A percentile compares a stretch with the other conserved stretches of the same genome.
These are phyloP conservation scores for Neoscytalidium dimidiatum DNA, from an alignment of 2,329 filamentous ascomycete species.

Conservation along the genomic window DNA sequence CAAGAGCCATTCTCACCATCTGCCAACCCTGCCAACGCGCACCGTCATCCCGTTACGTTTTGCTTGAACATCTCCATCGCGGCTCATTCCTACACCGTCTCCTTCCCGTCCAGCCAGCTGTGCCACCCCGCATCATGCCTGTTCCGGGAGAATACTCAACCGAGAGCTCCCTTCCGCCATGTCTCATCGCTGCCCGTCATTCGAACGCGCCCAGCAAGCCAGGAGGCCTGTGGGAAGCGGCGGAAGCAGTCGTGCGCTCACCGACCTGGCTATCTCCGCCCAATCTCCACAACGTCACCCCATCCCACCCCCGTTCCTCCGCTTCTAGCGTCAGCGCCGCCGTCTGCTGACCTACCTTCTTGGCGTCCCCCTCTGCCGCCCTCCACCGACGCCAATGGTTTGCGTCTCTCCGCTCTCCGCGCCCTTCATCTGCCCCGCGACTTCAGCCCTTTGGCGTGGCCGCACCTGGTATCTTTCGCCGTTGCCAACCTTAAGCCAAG, in stretches of 20 bases:
- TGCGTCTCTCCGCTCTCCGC: neutral
- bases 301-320: neutral
- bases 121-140: too few species aligned
- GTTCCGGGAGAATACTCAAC: neutral
- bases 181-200: neutral
- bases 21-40: too few species aligned
- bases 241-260: neutral
- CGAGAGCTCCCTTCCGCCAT: neutral
- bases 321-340: neutral
- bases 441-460: neutral
- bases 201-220: neutral
- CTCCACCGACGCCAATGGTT: constrained; percentile 7
- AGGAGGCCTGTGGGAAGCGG: neutral
- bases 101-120: neutral
- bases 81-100: neutral
- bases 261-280: neutral
- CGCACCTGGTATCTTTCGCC: neutral
- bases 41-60: neutral
- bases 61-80: neutral
- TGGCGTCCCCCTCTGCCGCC: neutral
- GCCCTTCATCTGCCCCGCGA: neutral
- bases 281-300: neutral
- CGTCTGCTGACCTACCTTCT: constrained; percentile 11
- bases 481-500: constrained; percentile 6
- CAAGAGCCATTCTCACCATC: too few species aligned